phyloP scores from a whole-genome alignment of 768 basidiomycete genomes.

The Podaxis sp. region DNA sequence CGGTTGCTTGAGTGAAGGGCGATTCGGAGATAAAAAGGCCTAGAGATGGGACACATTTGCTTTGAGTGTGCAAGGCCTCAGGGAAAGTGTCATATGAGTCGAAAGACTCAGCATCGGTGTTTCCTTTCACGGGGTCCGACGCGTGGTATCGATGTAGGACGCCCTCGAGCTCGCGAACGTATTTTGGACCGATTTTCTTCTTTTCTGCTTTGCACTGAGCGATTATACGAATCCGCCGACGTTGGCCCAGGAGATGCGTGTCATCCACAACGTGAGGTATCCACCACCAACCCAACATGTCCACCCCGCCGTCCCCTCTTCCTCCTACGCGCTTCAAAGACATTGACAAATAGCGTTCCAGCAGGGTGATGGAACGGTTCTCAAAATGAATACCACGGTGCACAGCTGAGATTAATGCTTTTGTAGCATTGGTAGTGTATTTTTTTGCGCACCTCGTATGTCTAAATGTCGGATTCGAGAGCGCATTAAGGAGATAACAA shows the following conservation, averaged over 20 bases:
- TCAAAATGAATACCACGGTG: constrained; percentile 79
- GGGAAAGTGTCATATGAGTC: background rate
- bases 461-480: background rate
- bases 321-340: constrained; percentile 76
- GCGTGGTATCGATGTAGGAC: constrained; percentile 56
- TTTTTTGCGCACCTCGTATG: background rate
- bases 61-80: background rate
- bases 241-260: constrained; percentile 14
- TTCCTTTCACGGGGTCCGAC: background rate
- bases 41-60: constrained; percentile 29
- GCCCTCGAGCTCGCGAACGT: constrained; percentile 90
- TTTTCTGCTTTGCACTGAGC: constrained; percentile 93
- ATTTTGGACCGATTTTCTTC: constrained; percentile 74
- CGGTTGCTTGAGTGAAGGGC: constrained; percentile 68
- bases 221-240: constrained; percentile 68
- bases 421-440: background rate
- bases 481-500: background rate
- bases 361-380: constrained; percentile 55
- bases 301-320: constrained; percentile 86
- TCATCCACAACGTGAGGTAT: constrained; percentile 41
- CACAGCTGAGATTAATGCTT: constrained; percentile 42
- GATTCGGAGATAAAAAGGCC: constrained; percentile 82
- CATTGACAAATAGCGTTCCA: constrained; percentile 75
- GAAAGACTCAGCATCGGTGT: background rate
- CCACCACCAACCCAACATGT: constrained; percentile 94